Base-by-base conservation (phyloP, 345 rosid genomes). In the Arabis alpina region DNA sequence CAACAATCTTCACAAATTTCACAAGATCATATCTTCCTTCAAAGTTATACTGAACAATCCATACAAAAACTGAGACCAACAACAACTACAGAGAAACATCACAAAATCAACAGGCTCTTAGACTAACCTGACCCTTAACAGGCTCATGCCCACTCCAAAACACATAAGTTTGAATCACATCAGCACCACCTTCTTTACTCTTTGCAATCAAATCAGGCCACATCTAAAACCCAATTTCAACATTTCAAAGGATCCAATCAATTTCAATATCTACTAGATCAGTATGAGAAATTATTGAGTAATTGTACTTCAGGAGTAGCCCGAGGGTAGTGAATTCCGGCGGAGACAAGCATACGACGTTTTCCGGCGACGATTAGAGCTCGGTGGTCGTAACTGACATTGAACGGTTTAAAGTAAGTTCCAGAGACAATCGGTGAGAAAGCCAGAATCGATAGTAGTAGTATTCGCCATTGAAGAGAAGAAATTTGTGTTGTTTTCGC, bases 131-230 rank as follows among this genome's bases (percentile, higher is more conserved):
- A 81, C 92, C 94, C 73, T 77, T 84, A 6, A 79, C 78, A 14
- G 98, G 91, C 80, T 93, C 98, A 56, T 93, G 98, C 32, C 83
- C 94, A 59, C 64, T 83, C 98, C 98, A 93, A 55, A 93, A 93
- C 45, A 80, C 89, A 71, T 93, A 93, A 39, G 94, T 88, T 66
- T 93, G 94, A 54, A 93, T 70, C 70, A 89, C 87, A 74, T 89
- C 87, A 44, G 85, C 87, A 60, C 98, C 98, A 30, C 98, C 98
- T 80, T 85, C 92, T 80, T 85, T 93, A 80, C 89, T 89, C 82
- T 91, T 91, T 23, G 80, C 79, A 54, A 93, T 93, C 34, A 93
- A 81, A 76, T 84, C 90, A 75, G 96, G 90, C 98, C 98, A 93
- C 96, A 91, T 93, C 98, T 93, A 77, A 72, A 57, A 61, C 71